phyloP scores from a whole-genome alignment of 768 basidiomycete genomes.

The Calocybe cyanea region DNA sequence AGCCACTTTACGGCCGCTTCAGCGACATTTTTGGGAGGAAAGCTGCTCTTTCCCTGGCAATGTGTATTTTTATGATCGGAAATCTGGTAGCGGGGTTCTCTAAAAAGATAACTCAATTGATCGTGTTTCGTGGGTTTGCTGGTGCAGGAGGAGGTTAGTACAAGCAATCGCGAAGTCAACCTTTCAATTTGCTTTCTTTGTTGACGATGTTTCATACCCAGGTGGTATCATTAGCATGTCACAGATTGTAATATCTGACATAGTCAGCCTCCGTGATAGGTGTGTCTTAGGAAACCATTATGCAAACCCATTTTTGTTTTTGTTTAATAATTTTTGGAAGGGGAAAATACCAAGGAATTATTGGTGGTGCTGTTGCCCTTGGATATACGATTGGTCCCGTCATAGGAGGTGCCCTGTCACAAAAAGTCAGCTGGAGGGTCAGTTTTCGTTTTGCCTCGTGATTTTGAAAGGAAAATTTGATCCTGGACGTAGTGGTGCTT shows the following conservation, averaged over 20 bases:
- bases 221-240: conserved; percentile 64
- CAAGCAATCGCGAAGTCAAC: not conserved
- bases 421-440: conserved; percentile 63
- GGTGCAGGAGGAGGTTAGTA: conserved; percentile 59
- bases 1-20: conserved; percentile 58
- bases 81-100: conserved; percentile 67
- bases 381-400: conserved; percentile 68
- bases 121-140: conserved; percentile 64
- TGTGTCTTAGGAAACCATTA: conserved; percentile 17
- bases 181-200: not conserved
- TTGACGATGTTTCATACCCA: conserved; percentile 7
- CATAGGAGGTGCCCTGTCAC: conserved; percentile 60
- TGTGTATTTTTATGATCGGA: conserved; percentile 63
- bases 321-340: conserved; percentile 15
- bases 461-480: not conserved
- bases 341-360: conserved; percentile 78
- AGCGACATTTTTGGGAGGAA: conserved; percentile 71
- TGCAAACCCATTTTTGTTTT: not conserved
- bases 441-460: conserved; percentile 14
- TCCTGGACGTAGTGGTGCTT: conserved; percentile 57
- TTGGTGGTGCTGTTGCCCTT: conserved; percentile 51
- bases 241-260: conserved; percentile 71
- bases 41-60: conserved; percentile 48
- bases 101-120: conserved; percentile 60
- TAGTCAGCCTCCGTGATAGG: conserved; percentile 68